phyloP scores from a whole-genome alignment of 768 basidiomycete species.

The Daedaleopsis sinensis region DNA sequence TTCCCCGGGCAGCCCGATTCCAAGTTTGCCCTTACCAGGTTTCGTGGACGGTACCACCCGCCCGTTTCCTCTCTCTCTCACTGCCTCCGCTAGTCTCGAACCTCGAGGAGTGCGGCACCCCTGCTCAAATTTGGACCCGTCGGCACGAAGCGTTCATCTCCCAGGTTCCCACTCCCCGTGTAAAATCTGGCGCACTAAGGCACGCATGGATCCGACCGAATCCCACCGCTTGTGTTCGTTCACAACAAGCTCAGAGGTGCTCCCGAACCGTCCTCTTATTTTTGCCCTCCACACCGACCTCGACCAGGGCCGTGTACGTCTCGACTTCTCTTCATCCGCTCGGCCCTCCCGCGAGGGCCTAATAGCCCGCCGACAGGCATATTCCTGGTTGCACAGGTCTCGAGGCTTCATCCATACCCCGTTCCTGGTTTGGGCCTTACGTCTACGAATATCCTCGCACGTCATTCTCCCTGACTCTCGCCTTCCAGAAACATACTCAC shows the following conservation, averaged over 20 bases:
- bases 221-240: conserved; percentile 14
- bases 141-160: conserved; percentile 11
- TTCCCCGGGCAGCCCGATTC: conserved; percentile 13
- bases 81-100: conserved; percentile 15
- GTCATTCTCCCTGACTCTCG: neutral
- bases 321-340: neutral
- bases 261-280: neutral
- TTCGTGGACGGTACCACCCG: conserved; percentile 11
- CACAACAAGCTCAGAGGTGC: neutral
- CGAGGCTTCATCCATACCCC: neutral
- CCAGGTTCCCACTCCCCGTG: conserved; percentile 12
- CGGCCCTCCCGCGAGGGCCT: neutral
- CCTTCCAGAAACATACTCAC: neutral
- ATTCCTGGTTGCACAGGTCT: neutral
- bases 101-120: conserved; percentile 11
- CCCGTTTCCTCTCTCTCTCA: conserved; percentile 1
- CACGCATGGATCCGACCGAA: conserved; percentile 9
- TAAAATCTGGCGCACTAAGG: conserved; percentile 10
- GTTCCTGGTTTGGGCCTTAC: neutral
- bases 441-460: neutral
- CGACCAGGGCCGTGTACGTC: neutral
- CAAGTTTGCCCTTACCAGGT: conserved; percentile 13
- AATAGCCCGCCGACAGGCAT: neutral
- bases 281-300: conserved; percentile 2
- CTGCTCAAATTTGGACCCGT: conserved; percentile 5